These are phyloP conservation scores for Neonectria sp. DNA, from an alignment of 2,329 filamentous ascomycete species.

Conservation along the genomic window DNA sequence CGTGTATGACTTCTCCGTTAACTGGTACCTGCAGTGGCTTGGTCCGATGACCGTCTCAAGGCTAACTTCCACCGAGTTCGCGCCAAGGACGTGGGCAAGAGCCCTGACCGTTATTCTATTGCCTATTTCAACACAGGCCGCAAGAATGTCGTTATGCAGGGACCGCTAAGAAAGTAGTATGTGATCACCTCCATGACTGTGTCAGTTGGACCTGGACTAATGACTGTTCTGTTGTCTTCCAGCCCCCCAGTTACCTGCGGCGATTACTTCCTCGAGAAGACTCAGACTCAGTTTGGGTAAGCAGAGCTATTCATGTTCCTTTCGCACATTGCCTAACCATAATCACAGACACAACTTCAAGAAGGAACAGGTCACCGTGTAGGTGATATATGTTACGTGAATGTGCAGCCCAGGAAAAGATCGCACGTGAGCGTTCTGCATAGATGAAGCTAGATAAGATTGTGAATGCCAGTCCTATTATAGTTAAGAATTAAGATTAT, in stretches of 20 bases:
- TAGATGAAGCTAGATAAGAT: too few relatives aligned
- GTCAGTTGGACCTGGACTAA: neutral
- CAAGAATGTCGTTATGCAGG: constrained; percentile 63
- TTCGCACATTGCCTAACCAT: neutral
- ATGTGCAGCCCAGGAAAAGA: too few relatives aligned
- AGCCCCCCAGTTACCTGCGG: neutral
- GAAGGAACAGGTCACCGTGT: neutral
- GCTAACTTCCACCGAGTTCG: constrained; percentile 68
- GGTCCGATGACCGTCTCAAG: constrained; percentile 70
- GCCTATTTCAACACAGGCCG: constrained; percentile 68
- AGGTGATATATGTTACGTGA: too few relatives aligned
- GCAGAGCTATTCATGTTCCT: neutral
- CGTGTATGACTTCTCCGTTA: neutral
- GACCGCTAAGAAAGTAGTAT: constrained; percentile 64
- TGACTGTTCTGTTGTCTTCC: neutral
- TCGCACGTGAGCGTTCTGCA: too few relatives aligned
- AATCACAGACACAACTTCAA: neutral
- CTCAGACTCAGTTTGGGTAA: neutral
- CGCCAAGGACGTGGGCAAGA: constrained; percentile 33
- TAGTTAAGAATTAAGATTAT: too few relatives aligned
- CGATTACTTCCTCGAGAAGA: neutral
- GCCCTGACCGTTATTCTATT: constrained; percentile 28
- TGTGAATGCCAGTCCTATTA: too few relatives aligned
- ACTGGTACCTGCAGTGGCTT: constrained; percentile 59
- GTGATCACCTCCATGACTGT: neutral